Evolutionary conservation across 768 basidiomycete species (phyloP).

Genomic region (Kwoniella heveanensis): DNA sequence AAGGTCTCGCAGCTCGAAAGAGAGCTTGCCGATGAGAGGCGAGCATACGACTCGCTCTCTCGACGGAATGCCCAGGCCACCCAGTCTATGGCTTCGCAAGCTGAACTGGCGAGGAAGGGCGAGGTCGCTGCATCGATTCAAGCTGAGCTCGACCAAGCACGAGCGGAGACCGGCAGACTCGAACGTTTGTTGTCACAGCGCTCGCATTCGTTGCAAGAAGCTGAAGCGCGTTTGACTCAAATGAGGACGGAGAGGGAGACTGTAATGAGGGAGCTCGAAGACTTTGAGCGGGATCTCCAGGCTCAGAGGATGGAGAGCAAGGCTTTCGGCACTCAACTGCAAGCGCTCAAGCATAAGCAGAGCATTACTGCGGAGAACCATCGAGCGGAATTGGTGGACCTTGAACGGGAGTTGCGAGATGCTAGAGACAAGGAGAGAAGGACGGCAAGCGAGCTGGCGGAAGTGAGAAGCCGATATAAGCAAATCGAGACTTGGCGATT

Average conservation of each 20-base stretch:
- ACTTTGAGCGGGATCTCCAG: constrained; percentile 41
- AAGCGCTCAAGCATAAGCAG: constrained; percentile 33
- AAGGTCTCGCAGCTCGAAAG: constrained; percentile 26
- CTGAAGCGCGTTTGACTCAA: constrained; percentile 11
- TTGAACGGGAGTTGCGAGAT: constrained; percentile 20
- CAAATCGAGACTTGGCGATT: constrained; percentile 59
- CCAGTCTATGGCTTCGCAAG: constrained; percentile 4
- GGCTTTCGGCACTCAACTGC: constrained; percentile 30
- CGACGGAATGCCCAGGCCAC: constrained; percentile 11
- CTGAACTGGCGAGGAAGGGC: constrained; percentile 17
- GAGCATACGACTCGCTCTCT: constrained; percentile 22
- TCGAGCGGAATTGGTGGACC: constrained; percentile 20
- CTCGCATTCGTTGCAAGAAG: constrained; percentile 6
- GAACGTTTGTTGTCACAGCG: constrained; percentile 12
- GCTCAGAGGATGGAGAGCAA: constrained; percentile 49
- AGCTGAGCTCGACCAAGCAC: constrained; percentile 16
- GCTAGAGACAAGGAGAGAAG: constrained; percentile 8
- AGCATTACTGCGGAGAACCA: constrained; percentile 3
- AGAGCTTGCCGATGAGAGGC: constrained; percentile 22
- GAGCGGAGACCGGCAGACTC: constrained; percentile 7
- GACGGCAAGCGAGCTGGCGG: constrained; percentile 16
- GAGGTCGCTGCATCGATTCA: constrained; percentile 13
- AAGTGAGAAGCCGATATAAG: constrained; percentile 10
- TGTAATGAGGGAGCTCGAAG: constrained; percentile 30
- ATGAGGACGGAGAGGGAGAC: constrained; percentile 25